phyloP scores from a whole-genome alignment of 2,329 filamentous ascomycete species.

The Neonectria magnoliae region DNA sequence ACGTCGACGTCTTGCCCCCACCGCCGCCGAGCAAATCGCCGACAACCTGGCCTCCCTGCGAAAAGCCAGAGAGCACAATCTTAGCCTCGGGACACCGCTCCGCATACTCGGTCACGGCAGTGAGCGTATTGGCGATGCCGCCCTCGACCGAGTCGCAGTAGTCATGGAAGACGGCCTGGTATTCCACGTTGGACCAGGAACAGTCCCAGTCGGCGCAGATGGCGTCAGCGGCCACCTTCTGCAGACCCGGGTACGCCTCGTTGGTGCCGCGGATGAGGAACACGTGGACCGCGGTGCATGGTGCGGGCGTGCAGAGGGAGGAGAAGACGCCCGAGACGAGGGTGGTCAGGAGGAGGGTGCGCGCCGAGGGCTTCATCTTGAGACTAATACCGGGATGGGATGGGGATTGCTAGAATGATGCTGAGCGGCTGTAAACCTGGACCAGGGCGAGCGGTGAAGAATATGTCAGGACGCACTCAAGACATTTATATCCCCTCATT shows the following conservation, averaged over 20 bases:
- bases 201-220: slow-evolving; percentile 41
- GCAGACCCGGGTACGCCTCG: slow-evolving; percentile 45
- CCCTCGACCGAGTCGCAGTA: slow-evolving; percentile 51
- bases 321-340: neutral
- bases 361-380: neutral
- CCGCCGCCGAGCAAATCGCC: slow-evolving; percentile 49
- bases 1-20: slow-evolving; percentile 28
- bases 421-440: neutral
- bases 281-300: slow-evolving; percentile 42
- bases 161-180: slow-evolving; percentile 16
- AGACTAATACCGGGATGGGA: neutral
- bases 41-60: slow-evolving; percentile 52
- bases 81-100: slow-evolving; percentile 52
- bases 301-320: neutral
- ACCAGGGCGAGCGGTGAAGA: neutral
- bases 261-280: slow-evolving; percentile 44
- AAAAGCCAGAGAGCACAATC: slow-evolving; percentile 54
- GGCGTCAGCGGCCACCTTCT: slow-evolving; percentile 39
- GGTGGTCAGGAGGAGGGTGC: neutral
- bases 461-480: neutral
- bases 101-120: slow-evolving; percentile 52
- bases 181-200: slow-evolving; percentile 26
- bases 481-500: neutral
- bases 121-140: slow-evolving; percentile 47
- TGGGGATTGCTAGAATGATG: no score